Percentiles rank a stretch among this genome's conserved stretches.
phyloP scores from a whole-genome alignment of 805 yeast genomes.

The Wickerhamomyces ciferrii region DNA sequence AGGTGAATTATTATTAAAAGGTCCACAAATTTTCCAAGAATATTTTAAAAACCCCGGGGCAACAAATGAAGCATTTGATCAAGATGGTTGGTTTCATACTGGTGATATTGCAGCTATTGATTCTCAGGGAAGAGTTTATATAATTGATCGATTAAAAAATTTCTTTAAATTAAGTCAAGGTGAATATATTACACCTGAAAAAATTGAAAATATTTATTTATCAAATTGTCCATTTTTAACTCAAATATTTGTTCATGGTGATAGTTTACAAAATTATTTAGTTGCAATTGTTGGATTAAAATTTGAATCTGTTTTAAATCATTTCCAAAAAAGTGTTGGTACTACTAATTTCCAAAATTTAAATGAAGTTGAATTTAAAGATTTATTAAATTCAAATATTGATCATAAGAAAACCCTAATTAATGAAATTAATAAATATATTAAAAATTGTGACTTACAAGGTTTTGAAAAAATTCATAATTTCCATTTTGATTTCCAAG shows the following conservation, averaged over 20 bases:
- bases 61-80: slow-evolving; percentile 46
- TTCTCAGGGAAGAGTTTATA: slow-evolving; percentile 44
- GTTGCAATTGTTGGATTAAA: slow-evolving; percentile 66
- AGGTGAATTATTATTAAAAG: slow-evolving; percentile 60
- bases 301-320: too few species aligned
- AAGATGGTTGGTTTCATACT: slow-evolving; percentile 59
- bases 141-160: slow-evolving; percentile 73
- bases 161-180: slow-evolving; percentile 66
- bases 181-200: slow-evolving; percentile 71
- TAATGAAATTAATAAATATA: slow-evolving; percentile 14
- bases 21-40: slow-evolving; percentile 53
- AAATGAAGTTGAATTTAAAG: slow-evolving; percentile 6
- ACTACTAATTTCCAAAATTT: too few species aligned
- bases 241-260: slow-evolving; percentile 63
- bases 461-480: slow-evolving; percentile 65
- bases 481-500: slow-evolving; percentile 42
- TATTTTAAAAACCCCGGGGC: slow-evolving; percentile 52
- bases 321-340: too few species aligned
- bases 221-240: slow-evolving; percentile 44
- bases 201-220: slow-evolving; percentile 59
- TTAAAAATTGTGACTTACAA: slow-evolving; percentile 32
- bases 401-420: slow-evolving; percentile 14
- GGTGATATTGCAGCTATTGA: slow-evolving; percentile 60
- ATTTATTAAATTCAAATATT: slow-evolving; percentile 13
- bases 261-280: slow-evolving; percentile 46